Percentiles rank a stretch among this genome's conserved stretches.
These are phyloP conservation scores for Tremella fuciformis DNA, from an alignment of 768 basidiomycete species.

Conservation along the genomic window DNA sequence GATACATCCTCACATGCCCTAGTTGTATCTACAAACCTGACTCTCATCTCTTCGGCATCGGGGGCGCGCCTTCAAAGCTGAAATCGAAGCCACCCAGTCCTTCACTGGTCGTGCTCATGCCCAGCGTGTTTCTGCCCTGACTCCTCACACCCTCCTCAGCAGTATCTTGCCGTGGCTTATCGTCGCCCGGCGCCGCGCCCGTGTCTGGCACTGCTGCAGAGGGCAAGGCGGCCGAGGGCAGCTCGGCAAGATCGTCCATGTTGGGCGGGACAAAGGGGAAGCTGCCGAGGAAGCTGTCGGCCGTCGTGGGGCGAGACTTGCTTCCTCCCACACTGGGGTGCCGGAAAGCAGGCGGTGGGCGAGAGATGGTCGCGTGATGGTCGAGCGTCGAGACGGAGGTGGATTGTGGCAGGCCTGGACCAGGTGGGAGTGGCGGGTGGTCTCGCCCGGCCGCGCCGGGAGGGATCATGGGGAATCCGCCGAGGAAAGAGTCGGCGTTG, in stretches of 20 bases:
- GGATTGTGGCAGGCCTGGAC: constrained; percentile 32
- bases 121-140: constrained; percentile 9
- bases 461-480: constrained; percentile 50
- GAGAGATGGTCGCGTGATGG: constrained; percentile 12
- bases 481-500: constrained; percentile 45
- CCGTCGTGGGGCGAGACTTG: constrained; percentile 30
- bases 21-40: neutral
- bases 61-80: constrained; percentile 22
- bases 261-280: constrained; percentile 44
- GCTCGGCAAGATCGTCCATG: constrained; percentile 29
- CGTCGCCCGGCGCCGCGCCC: neutral
- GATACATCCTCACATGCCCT: too few species aligned
- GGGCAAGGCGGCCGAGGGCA: constrained; percentile 24
- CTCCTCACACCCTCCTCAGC: neutral
- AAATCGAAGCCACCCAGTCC: constrained; percentile 47
- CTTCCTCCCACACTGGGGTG: neutral
- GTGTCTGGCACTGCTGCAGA: constrained; percentile 5
- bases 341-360: constrained; percentile 23
- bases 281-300: constrained; percentile 37
- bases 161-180: neutral
- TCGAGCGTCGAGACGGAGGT: constrained; percentile 32
- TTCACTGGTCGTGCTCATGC: constrained; percentile 34
- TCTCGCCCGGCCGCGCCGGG: constrained; percentile 17
- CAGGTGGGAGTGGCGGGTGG: neutral
- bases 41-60: constrained; percentile 11